phyloP scores from a whole-genome alignment of 1,284 basidiomycete genomes.

The Puccinia hordei region DNA sequence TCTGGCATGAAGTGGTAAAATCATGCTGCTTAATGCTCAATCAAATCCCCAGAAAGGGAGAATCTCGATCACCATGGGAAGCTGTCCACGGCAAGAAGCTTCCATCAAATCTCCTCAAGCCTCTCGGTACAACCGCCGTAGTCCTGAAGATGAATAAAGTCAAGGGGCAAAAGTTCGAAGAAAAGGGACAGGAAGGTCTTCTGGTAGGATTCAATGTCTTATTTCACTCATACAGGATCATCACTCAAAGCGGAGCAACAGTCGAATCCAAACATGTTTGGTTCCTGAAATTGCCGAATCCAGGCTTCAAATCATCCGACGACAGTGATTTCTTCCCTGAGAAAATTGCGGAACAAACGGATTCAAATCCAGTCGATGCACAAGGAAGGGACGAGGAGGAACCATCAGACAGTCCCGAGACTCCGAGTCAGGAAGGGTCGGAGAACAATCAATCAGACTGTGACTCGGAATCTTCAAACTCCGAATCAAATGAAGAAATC shows the following conservation, averaged over 20 bases:
- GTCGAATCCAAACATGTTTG: neutral
- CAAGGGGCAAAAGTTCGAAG: neutral
- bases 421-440: too few relatives aligned
- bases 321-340: neutral
- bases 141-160: neutral
- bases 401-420: too few relatives aligned
- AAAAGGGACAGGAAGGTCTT: neutral
- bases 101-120: neutral
- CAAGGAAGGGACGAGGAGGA: too few relatives aligned
- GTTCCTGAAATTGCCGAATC: neutral
- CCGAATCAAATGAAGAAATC: too few relatives aligned
- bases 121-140: neutral
- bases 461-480: too few relatives aligned
- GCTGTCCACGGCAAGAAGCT: neutral
- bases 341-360: too few relatives aligned
- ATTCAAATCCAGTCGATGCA: neutral
- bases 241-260: neutral
- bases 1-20: neutral
- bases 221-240: neutral
- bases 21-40: too few relatives aligned
- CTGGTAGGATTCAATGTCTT: neutral
- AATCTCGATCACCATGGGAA: neutral
- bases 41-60: neutral
- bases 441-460: too few relatives aligned
- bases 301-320: neutral